Base-by-base conservation (phyloP, 1,139 yeast species). In the Nematodospora anomalae region DNA sequence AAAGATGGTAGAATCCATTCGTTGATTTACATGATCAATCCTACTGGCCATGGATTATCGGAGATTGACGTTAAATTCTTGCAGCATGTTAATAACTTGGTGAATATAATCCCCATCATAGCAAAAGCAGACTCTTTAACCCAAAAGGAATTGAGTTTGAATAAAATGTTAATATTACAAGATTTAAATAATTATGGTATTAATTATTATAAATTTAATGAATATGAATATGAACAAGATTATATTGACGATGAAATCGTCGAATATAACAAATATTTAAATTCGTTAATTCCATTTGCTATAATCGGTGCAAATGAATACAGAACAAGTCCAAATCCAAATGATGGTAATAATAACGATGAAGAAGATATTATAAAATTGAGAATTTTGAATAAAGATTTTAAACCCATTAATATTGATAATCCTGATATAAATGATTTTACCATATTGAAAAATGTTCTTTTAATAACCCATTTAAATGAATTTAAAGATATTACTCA, bases 391-490 rank as follows among this genome's bases (percentile, higher is more conserved):
- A 60, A 65, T 40, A 67, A 69, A 4, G 44, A 51, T 26, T 52
- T 64, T 45, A 63, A 61, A 41, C 73, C 74, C 5, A 61, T 71
- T 44, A 70, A 71, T 45, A 60, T 78, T 36, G 83, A 79, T 49
- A 77, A 79, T 55, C 72, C 79, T 3, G 72, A 66, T 13, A 66
- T 67, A 43, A 79, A 82, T 44, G 89, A 83, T 55, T 83, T 83
- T 51, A 71, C 83, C 9, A 68, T 75, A 37, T 70, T 83, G 56
- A 81, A 80, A 57, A 79, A 82, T 41, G 81, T 82, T 5, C 60
- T 83, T 43, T 68, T 83, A 46, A 86, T 86, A 28, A 83, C 90
- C n/a, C 90, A 83, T 58, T 67, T 83, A 52, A 84, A 83, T 56
- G 90, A 83, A 47, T 74, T 83, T 50, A 83, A 82, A 57, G 88